Base-by-base conservation (phyloP, 805 yeast species). In the Barnettozyma siamensis region DNA sequence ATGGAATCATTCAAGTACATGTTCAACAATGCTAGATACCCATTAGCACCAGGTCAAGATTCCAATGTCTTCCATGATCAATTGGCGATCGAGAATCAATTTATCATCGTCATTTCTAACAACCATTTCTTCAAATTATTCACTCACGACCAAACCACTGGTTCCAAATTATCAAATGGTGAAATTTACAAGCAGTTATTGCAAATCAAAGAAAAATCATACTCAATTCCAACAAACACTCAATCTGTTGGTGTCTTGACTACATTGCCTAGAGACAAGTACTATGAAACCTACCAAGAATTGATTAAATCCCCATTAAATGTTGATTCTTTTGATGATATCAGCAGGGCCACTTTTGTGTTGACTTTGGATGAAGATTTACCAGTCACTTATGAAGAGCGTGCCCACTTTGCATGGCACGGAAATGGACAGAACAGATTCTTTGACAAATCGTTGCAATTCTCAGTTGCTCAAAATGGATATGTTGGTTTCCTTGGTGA, bases 401-500 rank as follows among this genome's bases (percentile, higher is more conserved):
- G 88, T 57, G 81, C 96, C 4, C 78, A 78, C 58, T 81, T 77
- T 62, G 76, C 79, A 59, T 91, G 98, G 98, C 95, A 88, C 66
- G 97, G 98, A n/a, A 76, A 88, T 64, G 96, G 97, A 41, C 65
- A 70, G 53, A 91, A 93, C 71, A 75, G 99, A 55, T 91, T 75
- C 70, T 91, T 75, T 62, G 98, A 91, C 70, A 91, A 91, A 70
- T 91, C 96, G 4, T 68, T 85, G 45, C 93, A 91, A 69, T 80
- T 87, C 61, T 75, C 88, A 52, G 78, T 91, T 41, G 69, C 84
- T 45, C 80, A 77, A 47, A 88, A 88, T 63, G 96, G 93, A 45
- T 72, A 79, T 48, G 86, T 96, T 7, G 98, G 97, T 1, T 91
- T 89, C 68, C 66, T 88, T 58, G 97, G 95, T 47, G 99, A 91